These are phyloP conservation scores for Pneumocystis sp. DNA, from an alignment of 1,139 yeast genomes.

Conservation along the genomic window DNA sequence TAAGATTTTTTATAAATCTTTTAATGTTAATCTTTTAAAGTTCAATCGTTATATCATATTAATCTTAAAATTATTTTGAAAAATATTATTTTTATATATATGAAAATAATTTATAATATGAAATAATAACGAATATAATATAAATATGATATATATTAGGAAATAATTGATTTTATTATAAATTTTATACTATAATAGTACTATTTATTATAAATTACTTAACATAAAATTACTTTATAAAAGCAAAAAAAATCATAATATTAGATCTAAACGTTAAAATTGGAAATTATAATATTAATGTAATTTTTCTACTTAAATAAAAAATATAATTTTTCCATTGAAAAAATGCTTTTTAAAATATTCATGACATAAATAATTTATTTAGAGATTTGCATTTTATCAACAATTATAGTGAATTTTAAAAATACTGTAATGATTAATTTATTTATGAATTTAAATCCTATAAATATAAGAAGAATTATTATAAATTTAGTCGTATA, in stretches of 20 bases:
- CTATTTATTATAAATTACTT: conserved; percentile 62
- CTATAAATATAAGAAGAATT: conserved; percentile 34
- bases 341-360: too few species aligned
- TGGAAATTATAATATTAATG: too few species aligned
- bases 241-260: too few species aligned
- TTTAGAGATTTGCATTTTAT: too few species aligned
- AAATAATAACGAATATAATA: conserved; percentile 55
- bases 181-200: conserved; percentile 40
- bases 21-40: conserved; percentile 80
- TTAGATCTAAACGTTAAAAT: too few species aligned
- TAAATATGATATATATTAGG: conserved; percentile 70
- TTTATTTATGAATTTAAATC: conserved; percentile 34
- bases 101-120: conserved; percentile 72
- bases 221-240: conserved; percentile 54
- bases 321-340: too few species aligned
- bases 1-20: conserved; percentile 60
- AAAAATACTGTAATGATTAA: conserved; percentile 68
- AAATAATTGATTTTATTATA: conserved; percentile 19
- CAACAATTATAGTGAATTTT: too few species aligned
- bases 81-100: conserved; percentile 68
- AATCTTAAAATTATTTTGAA: conserved; percentile 47
- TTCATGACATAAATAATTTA: too few species aligned
- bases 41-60: conserved; percentile 48
- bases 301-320: too few species aligned
- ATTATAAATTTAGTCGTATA: conserved; percentile 41